Base-by-base conservation (phyloP, 441 rosid genomes). In the Populus hybrid region DNA sequence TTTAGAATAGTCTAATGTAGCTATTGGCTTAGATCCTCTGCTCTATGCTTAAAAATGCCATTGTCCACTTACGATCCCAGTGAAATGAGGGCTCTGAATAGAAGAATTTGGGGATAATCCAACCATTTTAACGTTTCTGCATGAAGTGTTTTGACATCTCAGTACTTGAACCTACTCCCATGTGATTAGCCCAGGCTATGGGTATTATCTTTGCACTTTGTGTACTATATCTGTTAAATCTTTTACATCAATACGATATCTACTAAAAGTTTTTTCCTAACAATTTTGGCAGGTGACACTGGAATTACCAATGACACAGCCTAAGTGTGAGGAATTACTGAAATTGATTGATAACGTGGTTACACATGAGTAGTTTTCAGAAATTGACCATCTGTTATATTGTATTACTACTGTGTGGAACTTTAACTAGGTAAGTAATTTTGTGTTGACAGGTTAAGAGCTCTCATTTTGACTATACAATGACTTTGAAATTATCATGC, bases 271-370 rank as follows among this genome's bases (percentile, higher is more conserved):
- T 18, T 4, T 24, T 40, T 57, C 9, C 74, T 46, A 24, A 20
- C 23, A 34, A 69, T 61, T 74, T 57, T 20, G 77, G 77, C 85
- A 93, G 99, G 97, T 91, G 81, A 92, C 97, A 8, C 79, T 92
- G 74, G 95, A 95, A 79, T 87, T 91, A 70, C 78, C 72, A 8
- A 83, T 91, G 80, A 86, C 90, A n/a, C 76, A 80, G 76, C 69
- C 81, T n/a, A 88, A 86, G 85, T 87, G 59, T 57, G 88, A 83
- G 75, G 97, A 93, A 85, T 83, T 89, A 35, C 86, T 78, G 75
- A 74, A 78, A 80, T 67, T 85, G 70, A 73, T 84, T 40, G 85
- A 85, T 75, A 84, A 77, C 66, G 83, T 87, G 77, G 74, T 87
- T 64, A 78, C 67, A 24, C 20, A 46, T 12, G 20, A 12, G 18